Evolutionary conservation across 805 yeast genomes (phyloP), one percentile per base, ranked within the genome.

Genomic region (Candida orba): DNA sequence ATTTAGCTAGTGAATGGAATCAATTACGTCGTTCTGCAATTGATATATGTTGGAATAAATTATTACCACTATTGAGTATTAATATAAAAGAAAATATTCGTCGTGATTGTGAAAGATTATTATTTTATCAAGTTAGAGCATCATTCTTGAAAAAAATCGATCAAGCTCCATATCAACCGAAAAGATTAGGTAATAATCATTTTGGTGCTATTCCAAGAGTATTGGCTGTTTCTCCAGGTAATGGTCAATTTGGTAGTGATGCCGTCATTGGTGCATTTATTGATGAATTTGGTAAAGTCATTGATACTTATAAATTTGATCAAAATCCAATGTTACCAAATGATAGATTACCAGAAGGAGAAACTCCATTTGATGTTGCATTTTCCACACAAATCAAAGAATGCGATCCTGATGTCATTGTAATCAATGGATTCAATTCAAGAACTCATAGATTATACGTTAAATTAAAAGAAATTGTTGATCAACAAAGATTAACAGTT

Each of bases 91-190:
- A 90, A 56, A 84, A 81, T 43, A 69, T 91, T 43, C 77, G 88
- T 43, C 75, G 83, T 45, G 81, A 75, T 44, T 84, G 96, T 66
- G 85, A 85, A 60, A 74, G 84, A 44, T 59, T 78, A 36, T 71
- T 93, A 37, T 80, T 80, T 40, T 73, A 71, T 45, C 81, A 81
- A 46, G 78, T 91, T 31, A 81, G 98, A 52, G 72, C 75, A 36
- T 69, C 75, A 25, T 84, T 91, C 56, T 68, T 78, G 60, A 71
- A 75, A 20, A 83, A 81, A 55, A 72, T 93, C 31, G 93, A 91
- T 60, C 98, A 90, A 67, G 96, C 98, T 2, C 97, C 99, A 29
- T 90, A 69, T 63, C 80, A 84, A 52, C 96, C 98, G 6, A 73
- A 76, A 37, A 45, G 48, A 39, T 45, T 44, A n/a, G 83, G 85